Percentiles rank a stretch among this genome's conserved stretches.
These are phyloP conservation scores for Nissolia schottii DNA, from an alignment of 306 rosid genomes.

Conservation along the genomic window DNA sequence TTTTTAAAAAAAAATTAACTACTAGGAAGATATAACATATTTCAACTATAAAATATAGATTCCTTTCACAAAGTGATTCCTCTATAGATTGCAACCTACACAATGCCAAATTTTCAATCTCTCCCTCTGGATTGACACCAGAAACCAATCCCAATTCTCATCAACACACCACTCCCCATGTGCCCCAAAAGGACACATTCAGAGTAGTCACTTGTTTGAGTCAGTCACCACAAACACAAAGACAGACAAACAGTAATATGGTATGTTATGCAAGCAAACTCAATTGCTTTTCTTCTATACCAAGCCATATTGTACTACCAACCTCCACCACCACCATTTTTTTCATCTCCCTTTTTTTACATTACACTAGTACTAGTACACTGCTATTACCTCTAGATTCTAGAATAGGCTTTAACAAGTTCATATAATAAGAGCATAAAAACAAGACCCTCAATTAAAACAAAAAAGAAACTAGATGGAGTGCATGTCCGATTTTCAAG, in stretches of 20 bases:
- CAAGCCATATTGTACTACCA: slow-evolving; percentile 36
- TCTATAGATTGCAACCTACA: slow-evolving; percentile 11
- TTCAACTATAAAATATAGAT: neutral
- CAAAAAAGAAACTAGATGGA: neutral
- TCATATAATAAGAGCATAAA: slow-evolving; percentile 34
- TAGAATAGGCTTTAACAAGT: slow-evolving; percentile 27
- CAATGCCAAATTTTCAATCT: neutral
- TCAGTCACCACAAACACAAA: neutral
- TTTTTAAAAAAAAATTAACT: too few species aligned
- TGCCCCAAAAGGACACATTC: slow-evolving; percentile 8
- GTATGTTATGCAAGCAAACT: slow-evolving; percentile 40
- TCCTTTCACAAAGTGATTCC: slow-evolving; percentile 8
- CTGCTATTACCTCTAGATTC: neutral
- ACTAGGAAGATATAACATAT: too few species aligned
- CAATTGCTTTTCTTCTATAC: slow-evolving; percentile 38
- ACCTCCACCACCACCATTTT: slow-evolving; percentile 23
- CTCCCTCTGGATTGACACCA: neutral
- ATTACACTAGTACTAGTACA: slow-evolving; percentile 36
- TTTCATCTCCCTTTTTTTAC: slow-evolving; percentile 28
- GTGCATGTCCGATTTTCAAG: too few species aligned
- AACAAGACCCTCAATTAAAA: slow-evolving; percentile 17
- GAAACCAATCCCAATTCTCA: neutral
- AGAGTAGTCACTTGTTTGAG: neutral
- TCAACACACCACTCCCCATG: slow-evolving; percentile 7
- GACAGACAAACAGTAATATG: slow-evolving; percentile 25